A percentile compares a stretch with the other conserved stretches of the same genome.
Conservation (phyloP, 768 basidiomycete genomes). For the Chalciporus chontae region DNA sequence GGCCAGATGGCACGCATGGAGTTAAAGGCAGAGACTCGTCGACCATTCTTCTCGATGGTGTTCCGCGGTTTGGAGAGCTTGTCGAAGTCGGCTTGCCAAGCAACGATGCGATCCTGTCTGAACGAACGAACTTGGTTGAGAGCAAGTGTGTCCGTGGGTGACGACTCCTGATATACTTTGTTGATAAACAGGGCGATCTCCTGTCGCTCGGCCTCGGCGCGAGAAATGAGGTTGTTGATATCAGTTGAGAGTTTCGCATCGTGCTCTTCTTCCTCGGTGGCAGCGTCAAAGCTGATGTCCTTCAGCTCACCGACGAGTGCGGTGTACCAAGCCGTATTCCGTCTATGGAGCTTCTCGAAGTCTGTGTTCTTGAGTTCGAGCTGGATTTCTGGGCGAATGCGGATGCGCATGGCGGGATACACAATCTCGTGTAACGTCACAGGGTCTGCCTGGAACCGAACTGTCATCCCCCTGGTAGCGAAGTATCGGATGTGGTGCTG, state of each 20-base stretch:
- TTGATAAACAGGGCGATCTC: constrained; percentile 75
- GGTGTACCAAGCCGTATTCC: constrained; percentile 73
- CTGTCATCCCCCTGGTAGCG: constrained; percentile 75
- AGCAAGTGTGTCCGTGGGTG: constrained; percentile 81
- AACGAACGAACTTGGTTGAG: constrained; percentile 82
- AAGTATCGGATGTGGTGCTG: constrained; percentile 92
- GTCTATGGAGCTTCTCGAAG: constrained; percentile 68
- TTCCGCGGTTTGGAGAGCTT: constrained; percentile 72
- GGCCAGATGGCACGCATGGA: constrained; percentile 75
- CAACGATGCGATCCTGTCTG: constrained; percentile 90
- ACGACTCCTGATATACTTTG: constrained; percentile 73
- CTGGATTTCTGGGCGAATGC: constrained; percentile 82
- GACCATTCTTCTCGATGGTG: constrained; percentile 44
- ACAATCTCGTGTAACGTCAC: constrained; percentile 82
- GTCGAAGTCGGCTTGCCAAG: constrained; percentile 95
- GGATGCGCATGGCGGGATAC: constrained; percentile 84
- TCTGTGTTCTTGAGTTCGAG: constrained; percentile 91
- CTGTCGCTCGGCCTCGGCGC: constrained; percentile 72
- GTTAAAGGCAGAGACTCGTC: constrained; percentile 60
- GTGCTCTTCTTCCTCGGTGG: constrained; percentile 72
- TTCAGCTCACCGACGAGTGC: constrained; percentile 73
- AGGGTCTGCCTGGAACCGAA: constrained; percentile 84
- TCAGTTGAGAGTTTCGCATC: constrained; percentile 61
- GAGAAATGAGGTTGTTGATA: constrained; percentile 61
- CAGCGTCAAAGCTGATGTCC: constrained; percentile 71